These are phyloP conservation scores for Fermentozyma sake DNA, from an alignment of 1,139 yeast species.

Conservation along the genomic window DNA sequence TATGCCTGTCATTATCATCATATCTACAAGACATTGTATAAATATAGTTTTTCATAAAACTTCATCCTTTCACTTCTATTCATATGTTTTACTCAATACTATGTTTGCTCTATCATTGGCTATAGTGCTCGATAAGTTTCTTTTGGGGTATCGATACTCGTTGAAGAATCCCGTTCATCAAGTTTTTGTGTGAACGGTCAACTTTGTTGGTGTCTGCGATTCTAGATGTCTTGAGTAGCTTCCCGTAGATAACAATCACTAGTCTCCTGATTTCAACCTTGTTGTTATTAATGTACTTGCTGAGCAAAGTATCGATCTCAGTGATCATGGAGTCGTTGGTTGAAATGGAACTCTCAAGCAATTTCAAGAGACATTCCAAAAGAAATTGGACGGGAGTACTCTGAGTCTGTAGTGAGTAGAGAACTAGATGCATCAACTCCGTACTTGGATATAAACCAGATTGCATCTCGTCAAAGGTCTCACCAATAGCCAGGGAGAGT, in stretches of 20 bases:
- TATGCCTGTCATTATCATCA: no score
- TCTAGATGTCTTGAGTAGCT: conserved; percentile 21
- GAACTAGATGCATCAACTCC: conserved; percentile 15
- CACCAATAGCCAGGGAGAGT: conserved; percentile 15
- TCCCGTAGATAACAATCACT: conserved; percentile 40
- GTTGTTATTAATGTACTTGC: conserved; percentile 22
- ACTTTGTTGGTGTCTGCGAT: conserved; percentile 5
- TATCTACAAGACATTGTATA: no score
- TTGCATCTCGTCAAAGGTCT: conserved; percentile 29
- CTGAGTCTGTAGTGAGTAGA: conserved; percentile 3
- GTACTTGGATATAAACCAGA: conserved; percentile 21
- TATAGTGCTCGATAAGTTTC: conserved; percentile 35
- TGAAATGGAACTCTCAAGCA: conserved; percentile 17
- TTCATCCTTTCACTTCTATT: no score
- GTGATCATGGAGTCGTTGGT: conserved; percentile 19
- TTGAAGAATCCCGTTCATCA: conserved; percentile 20
- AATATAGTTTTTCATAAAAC: no score
- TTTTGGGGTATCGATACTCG: conserved; percentile 29
- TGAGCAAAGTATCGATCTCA: conserved; percentile 26
- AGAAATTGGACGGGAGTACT: conserved; percentile 12
- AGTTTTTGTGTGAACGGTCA: conserved; percentile 11
- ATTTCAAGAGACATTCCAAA: conserved; percentile 20
- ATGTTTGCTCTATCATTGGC: conserved; percentile 12
- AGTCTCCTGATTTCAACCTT: conserved; percentile 38
- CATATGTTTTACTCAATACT: no score